A percentile compares a stretch with the other conserved stretches of the same genome.
Conservation (phyloP, 129 eudicot species). For the Sambucus nigra region DNA sequence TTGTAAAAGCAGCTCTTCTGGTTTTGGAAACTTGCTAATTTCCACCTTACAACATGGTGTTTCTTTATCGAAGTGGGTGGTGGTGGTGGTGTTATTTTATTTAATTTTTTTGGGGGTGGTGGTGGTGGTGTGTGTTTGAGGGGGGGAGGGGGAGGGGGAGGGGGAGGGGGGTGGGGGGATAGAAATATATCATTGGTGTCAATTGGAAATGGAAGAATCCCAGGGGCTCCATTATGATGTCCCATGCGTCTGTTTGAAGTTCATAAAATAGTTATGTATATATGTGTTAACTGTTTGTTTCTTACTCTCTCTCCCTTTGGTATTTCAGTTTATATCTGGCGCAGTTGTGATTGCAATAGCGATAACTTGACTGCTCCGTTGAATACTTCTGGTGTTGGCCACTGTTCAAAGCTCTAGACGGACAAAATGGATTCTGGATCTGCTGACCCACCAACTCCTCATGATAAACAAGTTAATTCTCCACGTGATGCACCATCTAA, state of each 20-base stretch:
- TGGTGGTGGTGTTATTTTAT: too few species aligned
- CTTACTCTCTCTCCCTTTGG: slow-evolving; percentile 8
- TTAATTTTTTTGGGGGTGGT: too few species aligned
- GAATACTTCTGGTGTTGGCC: slow-evolving; percentile 4
- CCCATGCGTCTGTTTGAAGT: neutral
- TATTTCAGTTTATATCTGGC: neutral
- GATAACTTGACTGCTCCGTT: slow-evolving; percentile 1
- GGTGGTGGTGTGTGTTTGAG: too few species aligned
- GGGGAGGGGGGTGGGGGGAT: too few species aligned
- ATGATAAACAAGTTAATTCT: slow-evolving; percentile 24
- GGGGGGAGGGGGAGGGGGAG: too few species aligned
- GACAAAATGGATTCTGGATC: slow-evolving; percentile 44
- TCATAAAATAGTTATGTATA: neutral
- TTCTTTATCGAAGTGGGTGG: too few species aligned
- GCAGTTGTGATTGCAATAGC: slow-evolving; percentile 14
- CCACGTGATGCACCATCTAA: slow-evolving; percentile 40
- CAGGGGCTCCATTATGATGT: neutral
- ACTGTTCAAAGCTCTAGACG: slow-evolving; percentile 17
- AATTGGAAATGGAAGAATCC: neutral
- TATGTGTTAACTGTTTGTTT: neutral
- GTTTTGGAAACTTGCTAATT: too few species aligned
- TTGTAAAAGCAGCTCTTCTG: too few species aligned
- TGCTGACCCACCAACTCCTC: slow-evolving; percentile 30
- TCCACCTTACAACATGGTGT: too few species aligned
- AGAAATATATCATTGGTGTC: neutral